A percentile compares a stretch with the other conserved stretches of the same genome.
These are phyloP conservation scores for Eimeria praecox DNA, from an alignment of 169 alveolate species.

Conservation along the genomic window DNA sequence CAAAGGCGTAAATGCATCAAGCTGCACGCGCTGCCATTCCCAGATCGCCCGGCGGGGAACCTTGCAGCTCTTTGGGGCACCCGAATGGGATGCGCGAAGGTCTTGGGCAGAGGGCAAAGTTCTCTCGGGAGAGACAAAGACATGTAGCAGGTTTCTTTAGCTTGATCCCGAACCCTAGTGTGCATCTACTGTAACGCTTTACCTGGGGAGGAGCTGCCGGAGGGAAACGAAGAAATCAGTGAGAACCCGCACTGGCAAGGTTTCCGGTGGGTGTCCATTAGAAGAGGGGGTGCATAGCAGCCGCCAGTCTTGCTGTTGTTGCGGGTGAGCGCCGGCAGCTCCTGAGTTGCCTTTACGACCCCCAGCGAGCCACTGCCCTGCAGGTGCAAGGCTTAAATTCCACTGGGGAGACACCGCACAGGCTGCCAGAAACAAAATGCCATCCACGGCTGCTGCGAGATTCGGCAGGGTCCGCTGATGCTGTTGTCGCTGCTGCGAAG, in stretches of 20 bases:
- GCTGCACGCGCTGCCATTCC: background rate
- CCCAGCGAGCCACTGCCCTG: background rate
- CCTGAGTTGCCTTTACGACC: background rate
- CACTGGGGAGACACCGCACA: constrained; percentile 60
- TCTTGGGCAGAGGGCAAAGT: background rate
- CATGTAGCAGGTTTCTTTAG: background rate
- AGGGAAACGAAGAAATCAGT: constrained; percentile 3
- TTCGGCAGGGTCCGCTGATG: constrained; percentile 2
- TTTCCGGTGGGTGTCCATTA: background rate
- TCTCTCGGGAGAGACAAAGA: background rate
- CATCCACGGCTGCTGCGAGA: constrained; percentile 43
- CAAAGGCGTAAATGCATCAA: background rate
- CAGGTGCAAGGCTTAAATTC: background rate
- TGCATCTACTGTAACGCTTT: background rate
- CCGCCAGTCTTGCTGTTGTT: constrained; percentile 17
- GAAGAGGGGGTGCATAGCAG: constrained; percentile 38
- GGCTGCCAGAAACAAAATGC: constrained; percentile 25
- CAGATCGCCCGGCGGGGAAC: background rate
- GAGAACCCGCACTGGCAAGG: constrained; percentile 9
- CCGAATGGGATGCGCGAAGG: background rate
- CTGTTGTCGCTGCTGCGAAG: constrained; percentile 51
- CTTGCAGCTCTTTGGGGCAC: background rate
- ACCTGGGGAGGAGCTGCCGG: constrained; percentile 40
- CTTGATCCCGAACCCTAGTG: background rate
- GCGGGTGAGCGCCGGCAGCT: background rate